Evolutionary conservation across 2,329 filamentous ascomycete genomes (phyloP).

Genomic region (Penicillium vulpinum): DNA sequence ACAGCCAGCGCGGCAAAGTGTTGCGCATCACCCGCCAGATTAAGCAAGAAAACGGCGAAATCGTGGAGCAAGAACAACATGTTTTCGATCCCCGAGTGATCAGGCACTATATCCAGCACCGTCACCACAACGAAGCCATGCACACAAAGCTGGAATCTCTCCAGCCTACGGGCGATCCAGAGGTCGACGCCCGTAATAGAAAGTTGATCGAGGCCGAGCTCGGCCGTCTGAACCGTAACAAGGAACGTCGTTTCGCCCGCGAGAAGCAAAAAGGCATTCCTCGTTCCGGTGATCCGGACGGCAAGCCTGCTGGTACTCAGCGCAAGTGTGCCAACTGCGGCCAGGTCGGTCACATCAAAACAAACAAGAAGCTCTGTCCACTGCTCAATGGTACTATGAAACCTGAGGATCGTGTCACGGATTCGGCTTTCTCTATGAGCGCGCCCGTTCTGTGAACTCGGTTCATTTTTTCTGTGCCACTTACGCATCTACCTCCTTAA

Average conservation of each 20-base stretch:
- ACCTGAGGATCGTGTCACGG: constrained; percentile 48
- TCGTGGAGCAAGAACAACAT: constrained; percentile 59
- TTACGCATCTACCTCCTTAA: neutral
- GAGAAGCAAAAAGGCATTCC: constrained; percentile 78
- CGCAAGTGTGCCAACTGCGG: constrained; percentile 98
- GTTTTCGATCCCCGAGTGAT: constrained; percentile 84
- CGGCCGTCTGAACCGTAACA: constrained; percentile 83
- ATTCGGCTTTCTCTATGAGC: constrained; percentile 51
- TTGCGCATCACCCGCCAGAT: constrained; percentile 73
- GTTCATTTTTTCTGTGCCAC: constrained; percentile 17
- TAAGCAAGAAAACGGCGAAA: constrained; percentile 63
- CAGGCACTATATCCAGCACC: constrained; percentile 79
- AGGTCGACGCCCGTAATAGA: constrained; percentile 63
- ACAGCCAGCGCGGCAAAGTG: constrained; percentile 67
- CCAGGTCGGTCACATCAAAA: constrained; percentile 96
- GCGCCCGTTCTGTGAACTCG: constrained; percentile 35
- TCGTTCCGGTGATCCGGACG: constrained; percentile 51
- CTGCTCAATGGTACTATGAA: constrained; percentile 82
- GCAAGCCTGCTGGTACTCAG: constrained; percentile 66
- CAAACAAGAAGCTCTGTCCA: constrained; percentile 95
- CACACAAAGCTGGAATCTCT: constrained; percentile 68
- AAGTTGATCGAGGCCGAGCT: constrained; percentile 71
- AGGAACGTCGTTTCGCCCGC: constrained; percentile 82
- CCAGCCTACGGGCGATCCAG: constrained; percentile 65
- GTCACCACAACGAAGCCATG: constrained; percentile 69